Conservation (phyloP, 2,329 filamentous ascomycete species). For the Arthroderma sp. region DNA sequence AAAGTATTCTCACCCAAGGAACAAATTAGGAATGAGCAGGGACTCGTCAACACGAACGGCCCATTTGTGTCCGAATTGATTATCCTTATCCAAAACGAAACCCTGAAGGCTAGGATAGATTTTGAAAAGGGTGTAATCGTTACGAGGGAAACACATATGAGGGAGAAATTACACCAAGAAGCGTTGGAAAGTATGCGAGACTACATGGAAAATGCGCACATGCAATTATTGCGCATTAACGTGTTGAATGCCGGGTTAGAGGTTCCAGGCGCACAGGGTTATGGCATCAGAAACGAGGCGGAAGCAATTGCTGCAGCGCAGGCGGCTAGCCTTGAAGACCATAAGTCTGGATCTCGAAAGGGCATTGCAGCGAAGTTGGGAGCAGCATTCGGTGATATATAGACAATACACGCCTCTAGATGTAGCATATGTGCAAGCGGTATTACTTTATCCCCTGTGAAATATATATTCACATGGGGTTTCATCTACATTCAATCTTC, state of each 20-base stretch:
- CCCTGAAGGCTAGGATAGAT: slow-evolving; percentile 70
- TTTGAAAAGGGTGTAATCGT: slow-evolving; percentile 70
- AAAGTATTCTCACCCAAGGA: slow-evolving; percentile 58
- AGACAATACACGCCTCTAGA: not conserved
- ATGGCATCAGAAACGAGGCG: not conserved
- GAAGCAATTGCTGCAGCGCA: not conserved
- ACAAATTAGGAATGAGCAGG: slow-evolving; percentile 45
- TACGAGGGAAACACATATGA: slow-evolving; percentile 54
- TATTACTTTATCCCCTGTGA: not conserved
- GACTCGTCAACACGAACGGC: slow-evolving; percentile 15
- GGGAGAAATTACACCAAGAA: slow-evolving; percentile 57
- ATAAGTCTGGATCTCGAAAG: not conserved
- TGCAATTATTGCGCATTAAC: slow-evolving; percentile 67
- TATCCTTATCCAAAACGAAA: slow-evolving; percentile 59
- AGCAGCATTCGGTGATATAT: not conserved
- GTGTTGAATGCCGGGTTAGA: slow-evolving; percentile 65
- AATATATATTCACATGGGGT: not conserved
- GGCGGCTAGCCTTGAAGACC: not conserved
- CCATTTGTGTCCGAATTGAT: slow-evolving; percentile 52
- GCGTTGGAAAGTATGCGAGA: slow-evolving; percentile 55
- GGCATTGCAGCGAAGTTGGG: slow-evolving; percentile 1
- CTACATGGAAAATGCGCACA: slow-evolving; percentile 62
- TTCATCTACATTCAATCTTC: not conserved
- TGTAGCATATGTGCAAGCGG: not conserved
- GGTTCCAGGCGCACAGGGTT: slow-evolving; percentile 35